phyloP scores from a whole-genome alignment of 2,329 filamentous ascomycete genomes.

The Neurospora crassa region DNA sequence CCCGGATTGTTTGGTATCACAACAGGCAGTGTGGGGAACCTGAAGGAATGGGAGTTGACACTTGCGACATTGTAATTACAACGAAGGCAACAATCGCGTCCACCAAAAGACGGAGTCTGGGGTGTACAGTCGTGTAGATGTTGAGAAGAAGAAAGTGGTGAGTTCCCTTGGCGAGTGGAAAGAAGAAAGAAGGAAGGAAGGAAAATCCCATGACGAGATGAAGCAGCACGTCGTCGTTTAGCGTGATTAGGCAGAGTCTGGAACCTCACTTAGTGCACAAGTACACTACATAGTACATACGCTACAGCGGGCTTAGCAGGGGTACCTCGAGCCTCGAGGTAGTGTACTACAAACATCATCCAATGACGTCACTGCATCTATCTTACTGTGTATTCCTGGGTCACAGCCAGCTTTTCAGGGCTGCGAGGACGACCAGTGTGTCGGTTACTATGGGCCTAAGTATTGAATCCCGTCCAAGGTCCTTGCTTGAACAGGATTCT shows the following conservation, averaged over 20 bases:
- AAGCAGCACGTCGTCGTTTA: background rate
- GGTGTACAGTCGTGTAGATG: background rate
- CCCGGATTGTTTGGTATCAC: background rate
- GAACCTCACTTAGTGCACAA: background rate
- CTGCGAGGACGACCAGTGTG: background rate
- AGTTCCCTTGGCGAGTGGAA: background rate
- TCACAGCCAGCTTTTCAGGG: background rate
- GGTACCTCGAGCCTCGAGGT: background rate
- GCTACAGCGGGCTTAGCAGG: background rate
- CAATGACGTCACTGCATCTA: background rate
- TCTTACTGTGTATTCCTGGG: background rate
- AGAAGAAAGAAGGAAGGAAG: background rate
- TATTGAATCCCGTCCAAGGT: background rate
- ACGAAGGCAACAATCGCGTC: background rate
- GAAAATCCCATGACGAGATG: background rate
- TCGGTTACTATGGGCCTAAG: too few relatives aligned
- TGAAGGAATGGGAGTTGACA: background rate
- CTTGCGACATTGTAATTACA: too few relatives aligned
- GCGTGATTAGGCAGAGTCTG: background rate
- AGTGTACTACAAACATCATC: too few relatives aligned
- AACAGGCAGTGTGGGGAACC: background rate
- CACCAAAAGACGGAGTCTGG: background rate
- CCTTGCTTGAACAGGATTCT: background rate
- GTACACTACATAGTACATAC: too few relatives aligned
- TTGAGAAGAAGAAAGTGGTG: background rate